Evolutionary conservation across 2,329 filamentous ascomycete species (phyloP).

Genomic region (Phialemoniopsis sp.): DNA sequence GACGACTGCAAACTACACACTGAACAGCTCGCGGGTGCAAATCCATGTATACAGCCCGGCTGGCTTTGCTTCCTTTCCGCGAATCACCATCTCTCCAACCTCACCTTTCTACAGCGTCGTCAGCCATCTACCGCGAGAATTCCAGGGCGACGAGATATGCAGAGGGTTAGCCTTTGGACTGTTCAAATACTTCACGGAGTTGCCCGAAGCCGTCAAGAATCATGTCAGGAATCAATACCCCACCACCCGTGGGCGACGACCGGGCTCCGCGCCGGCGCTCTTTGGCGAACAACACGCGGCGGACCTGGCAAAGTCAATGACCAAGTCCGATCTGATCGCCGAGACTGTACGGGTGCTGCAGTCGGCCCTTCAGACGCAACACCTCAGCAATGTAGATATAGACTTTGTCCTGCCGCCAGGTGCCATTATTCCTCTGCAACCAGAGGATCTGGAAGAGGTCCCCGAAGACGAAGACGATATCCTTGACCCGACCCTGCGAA

Average conservation of each 20-base stretch:
- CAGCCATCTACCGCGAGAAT: conserved; percentile 83
- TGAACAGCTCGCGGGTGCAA: conserved; percentile 90
- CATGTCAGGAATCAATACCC: conserved; percentile 59
- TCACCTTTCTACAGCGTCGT: conserved; percentile 90
- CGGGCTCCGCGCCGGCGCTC: conserved; percentile 62
- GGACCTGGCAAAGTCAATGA: conserved; percentile 81
- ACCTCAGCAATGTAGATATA: conserved; percentile 79
- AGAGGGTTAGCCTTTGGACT: conserved; percentile 88
- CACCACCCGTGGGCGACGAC: conserved; percentile 48
- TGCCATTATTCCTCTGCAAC: conserved; percentile 62
- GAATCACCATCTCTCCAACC: conserved; percentile 88
- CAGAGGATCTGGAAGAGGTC: conserved; percentile 55
- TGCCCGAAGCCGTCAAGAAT: conserved; percentile 72
- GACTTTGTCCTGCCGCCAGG: conserved; percentile 82
- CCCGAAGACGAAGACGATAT: conserved; percentile 63
- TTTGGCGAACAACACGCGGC: conserved; percentile 93
- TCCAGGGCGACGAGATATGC: conserved; percentile 92
- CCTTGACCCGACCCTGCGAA: conserved; percentile 57
- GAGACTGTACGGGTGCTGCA: conserved; percentile 72
- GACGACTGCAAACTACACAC: conserved; percentile 79
- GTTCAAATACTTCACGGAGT: conserved; percentile 89
- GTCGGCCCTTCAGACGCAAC: conserved; percentile 74
- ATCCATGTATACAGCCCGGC: conserved; percentile 87
- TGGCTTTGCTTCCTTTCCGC: conserved; percentile 84
- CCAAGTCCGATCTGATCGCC: conserved; percentile 67